Evolutionary conservation across 805 yeast genomes (phyloP).

Genomic region (Diddensiella caesifluorescens): DNA sequence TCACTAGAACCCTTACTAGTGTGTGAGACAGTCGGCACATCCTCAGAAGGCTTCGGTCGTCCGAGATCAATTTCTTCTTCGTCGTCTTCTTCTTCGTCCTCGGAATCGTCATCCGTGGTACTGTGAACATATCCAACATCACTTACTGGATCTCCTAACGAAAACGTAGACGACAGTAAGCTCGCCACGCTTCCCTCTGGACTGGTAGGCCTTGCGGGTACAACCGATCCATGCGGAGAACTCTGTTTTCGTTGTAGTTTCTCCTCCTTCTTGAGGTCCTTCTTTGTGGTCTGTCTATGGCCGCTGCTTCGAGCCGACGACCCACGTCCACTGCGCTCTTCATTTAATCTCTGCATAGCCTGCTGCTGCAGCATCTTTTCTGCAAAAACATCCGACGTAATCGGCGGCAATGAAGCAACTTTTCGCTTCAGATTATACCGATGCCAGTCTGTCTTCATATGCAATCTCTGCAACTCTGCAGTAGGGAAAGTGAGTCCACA

Average conservation of each 20-base stretch:
- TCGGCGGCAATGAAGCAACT: conserved; percentile 76
- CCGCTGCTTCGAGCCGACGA: conserved; percentile 21
- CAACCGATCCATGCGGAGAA: conserved; percentile 1
- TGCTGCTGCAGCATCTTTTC: conserved; percentile 52
- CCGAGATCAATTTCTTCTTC: conserved; percentile 8
- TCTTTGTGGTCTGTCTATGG: conserved; percentile 34
- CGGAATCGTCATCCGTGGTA: conserved; percentile 12
- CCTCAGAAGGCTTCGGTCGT: no score
- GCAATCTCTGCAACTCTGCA: conserved; percentile 82
- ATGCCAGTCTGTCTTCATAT: conserved; percentile 98
- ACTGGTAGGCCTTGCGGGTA: conserved; percentile 4
- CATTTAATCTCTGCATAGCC: conserved; percentile 19
- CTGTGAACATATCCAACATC: conserved; percentile 12
- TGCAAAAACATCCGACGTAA: conserved; percentile 62
- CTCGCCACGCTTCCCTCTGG: conserved; percentile 18
- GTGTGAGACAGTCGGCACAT: background rate
- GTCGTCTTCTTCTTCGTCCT: conserved; percentile 10
- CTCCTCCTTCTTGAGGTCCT: conserved; percentile 33
- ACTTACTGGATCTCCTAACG: conserved; percentile 25
- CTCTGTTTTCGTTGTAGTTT: conserved; percentile 20
- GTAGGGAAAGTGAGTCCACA: conserved; percentile 76
- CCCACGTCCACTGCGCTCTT: conserved; percentile 24
- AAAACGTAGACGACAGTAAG: conserved; percentile 21
- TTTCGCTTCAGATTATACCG: conserved; percentile 91
- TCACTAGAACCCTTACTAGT: background rate